These are phyloP conservation scores for Trametes hirsuta DNA, from an alignment of 1,284 basidiomycete species.

Conservation along the genomic window DNA sequence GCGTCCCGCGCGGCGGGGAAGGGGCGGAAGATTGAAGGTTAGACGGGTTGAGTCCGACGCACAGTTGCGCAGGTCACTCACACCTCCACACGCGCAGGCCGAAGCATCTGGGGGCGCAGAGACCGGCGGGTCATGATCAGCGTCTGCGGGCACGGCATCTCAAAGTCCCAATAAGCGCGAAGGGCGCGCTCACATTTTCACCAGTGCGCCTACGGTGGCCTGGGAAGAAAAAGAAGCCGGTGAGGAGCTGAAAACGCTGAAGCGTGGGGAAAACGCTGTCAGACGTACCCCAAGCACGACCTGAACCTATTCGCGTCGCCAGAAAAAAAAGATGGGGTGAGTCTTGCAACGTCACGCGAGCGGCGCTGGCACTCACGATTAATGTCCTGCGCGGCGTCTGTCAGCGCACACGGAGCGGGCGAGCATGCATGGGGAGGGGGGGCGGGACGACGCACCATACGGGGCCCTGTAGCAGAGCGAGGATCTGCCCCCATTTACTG, in stretches of 20 bases:
- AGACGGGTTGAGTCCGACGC: neutral
- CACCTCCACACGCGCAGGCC: slow-evolving; percentile 72
- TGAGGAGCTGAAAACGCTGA: slow-evolving; percentile 5
- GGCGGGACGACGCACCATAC: slow-evolving; percentile 46
- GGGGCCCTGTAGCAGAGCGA: slow-evolving; percentile 44
- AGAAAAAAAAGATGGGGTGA: neutral
- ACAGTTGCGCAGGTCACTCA: slow-evolving; percentile 37
- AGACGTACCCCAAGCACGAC: slow-evolving; percentile 56
- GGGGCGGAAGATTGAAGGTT: neutral
- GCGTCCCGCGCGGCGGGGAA: neutral
- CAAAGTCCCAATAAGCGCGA: too few relatives aligned
- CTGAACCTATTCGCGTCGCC: slow-evolving; percentile 49
- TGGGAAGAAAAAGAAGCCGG: slow-evolving; percentile 26
- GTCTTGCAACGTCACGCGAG: neutral
- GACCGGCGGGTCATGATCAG: neutral
- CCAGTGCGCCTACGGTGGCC: slow-evolving; percentile 59
- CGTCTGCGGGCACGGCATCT: neutral
- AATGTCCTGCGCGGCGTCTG: slow-evolving; percentile 49
- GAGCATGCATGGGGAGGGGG: neutral
- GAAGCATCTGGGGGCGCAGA: slow-evolving; percentile 50
- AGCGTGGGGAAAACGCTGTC: neutral
- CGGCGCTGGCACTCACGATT: slow-evolving; percentile 12
- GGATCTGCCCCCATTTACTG: slow-evolving; percentile 52
- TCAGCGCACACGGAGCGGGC: neutral
- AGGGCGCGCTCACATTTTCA: slow-evolving; percentile 53